A percentile compares a stretch with the other conserved stretches of the same genome.
These are phyloP conservation scores for Onygenales sp. DNA, from an alignment of 2,329 filamentous ascomycete genomes.

Conservation along the genomic window DNA sequence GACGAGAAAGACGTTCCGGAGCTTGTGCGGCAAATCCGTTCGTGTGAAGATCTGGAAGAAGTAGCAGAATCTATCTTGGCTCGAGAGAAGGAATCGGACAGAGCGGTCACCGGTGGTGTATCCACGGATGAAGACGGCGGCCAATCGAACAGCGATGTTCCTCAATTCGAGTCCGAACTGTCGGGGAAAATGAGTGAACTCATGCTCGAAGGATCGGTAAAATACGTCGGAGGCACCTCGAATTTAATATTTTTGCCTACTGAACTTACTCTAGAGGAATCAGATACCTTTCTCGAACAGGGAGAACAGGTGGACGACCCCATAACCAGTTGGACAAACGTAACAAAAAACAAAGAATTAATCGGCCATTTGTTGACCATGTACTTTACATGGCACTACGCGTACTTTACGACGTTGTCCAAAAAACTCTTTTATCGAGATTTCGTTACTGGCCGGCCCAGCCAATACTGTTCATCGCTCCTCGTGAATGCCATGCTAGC, in stretches of 20 bases:
- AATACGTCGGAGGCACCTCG: conserved; percentile 90
- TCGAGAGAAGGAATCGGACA: conserved; percentile 39
- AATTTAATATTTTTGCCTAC: conserved; percentile 73
- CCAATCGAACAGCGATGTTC: conserved; percentile 25
- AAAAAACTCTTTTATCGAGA: conserved; percentile 80
- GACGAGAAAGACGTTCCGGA: conserved; percentile 75
- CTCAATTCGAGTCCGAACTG: conserved; percentile 63
- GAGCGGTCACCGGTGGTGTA: conserved; percentile 23
- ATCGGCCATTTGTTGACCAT: conserved; percentile 85
- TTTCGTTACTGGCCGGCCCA: conserved; percentile 61
- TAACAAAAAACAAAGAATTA: conserved; percentile 69
- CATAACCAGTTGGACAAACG: conserved; percentile 75
- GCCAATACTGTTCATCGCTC: conserved; percentile 75
- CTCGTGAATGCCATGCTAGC: conserved; percentile 92
- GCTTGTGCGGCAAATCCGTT: conserved; percentile 78
- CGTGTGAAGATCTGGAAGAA: conserved; percentile 64
- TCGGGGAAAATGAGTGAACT: conserved; percentile 91
- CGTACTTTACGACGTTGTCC: conserved; percentile 86
- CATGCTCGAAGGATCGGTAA: conserved; percentile 72
- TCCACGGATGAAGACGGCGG: conserved; percentile 29
- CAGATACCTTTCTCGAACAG: conserved; percentile 26
- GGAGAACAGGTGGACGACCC: conserved; percentile 54
- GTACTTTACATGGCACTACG: conserved; percentile 98
- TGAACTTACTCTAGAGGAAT: conserved; percentile 37
- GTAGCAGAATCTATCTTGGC: conserved; percentile 52